Evolutionary conservation across 768 basidiomycete species (phyloP).

Genomic region (Cyclocybe aegerita): DNA sequence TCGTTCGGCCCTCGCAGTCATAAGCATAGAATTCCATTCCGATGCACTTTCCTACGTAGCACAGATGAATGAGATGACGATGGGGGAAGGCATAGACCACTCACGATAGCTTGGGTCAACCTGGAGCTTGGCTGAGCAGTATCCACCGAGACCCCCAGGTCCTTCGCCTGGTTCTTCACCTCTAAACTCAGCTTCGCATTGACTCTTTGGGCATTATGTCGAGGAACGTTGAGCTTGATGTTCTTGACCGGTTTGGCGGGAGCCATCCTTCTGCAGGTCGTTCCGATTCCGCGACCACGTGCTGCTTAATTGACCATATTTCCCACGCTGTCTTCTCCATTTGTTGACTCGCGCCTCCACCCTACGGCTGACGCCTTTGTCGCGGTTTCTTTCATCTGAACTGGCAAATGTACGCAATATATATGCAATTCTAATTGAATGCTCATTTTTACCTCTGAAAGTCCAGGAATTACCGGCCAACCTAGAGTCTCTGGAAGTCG

Average conservation of each 20-base stretch:
- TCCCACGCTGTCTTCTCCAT: slow-evolving; percentile 2
- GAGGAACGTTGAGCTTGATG: slow-evolving; percentile 66
- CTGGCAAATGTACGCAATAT: no score
- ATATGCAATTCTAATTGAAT: no score
- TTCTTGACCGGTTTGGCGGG: slow-evolving; percentile 55
- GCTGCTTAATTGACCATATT: slow-evolving; percentile 1
- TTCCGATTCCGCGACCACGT: slow-evolving; percentile 16
- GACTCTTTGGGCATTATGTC: slow-evolving; percentile 73
- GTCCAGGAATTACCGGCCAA: no score
- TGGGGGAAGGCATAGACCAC: slow-evolving; percentile 25
- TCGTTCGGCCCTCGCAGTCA: slow-evolving; percentile 75
- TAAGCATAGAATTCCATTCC: slow-evolving; percentile 82
- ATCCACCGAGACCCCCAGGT: slow-evolving; percentile 50
- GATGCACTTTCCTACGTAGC: slow-evolving; percentile 66
- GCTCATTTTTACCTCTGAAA: no score
- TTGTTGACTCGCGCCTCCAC: no score
- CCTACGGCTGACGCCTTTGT: no score
- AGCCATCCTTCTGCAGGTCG: slow-evolving; percentile 42
- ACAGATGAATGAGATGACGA: background rate
- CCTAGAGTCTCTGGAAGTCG: no score
- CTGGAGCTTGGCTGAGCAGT: slow-evolving; percentile 64
- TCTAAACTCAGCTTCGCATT: slow-evolving; percentile 61
- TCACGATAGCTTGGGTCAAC: slow-evolving; percentile 64
- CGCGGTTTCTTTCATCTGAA: no score
- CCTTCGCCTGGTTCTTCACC: slow-evolving; percentile 54